These are phyloP conservation scores for Hymenotorrendiella dingleyae DNA, from an alignment of 2,329 filamentous ascomycete genomes.

Conservation along the genomic window DNA sequence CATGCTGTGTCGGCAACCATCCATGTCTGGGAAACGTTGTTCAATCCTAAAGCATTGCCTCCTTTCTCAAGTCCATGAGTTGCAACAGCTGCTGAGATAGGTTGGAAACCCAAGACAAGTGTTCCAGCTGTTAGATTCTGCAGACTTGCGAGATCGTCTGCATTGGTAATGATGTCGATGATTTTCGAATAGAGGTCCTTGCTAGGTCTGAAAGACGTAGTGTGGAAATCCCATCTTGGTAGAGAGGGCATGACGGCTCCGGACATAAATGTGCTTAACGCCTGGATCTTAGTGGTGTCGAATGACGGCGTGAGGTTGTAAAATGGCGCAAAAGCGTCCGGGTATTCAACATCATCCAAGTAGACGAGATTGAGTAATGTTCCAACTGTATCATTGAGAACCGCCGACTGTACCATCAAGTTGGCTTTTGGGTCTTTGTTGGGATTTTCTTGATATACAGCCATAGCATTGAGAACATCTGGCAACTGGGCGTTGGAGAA, in stretches of 20 bases:
- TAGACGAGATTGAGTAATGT: background rate
- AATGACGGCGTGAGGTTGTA: background rate
- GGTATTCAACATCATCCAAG: background rate
- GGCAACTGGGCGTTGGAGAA: slow-evolving; percentile 28
- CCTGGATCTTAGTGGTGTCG: background rate
- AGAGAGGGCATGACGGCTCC: background rate
- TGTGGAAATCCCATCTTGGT: slow-evolving; percentile 1
- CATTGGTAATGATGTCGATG: background rate
- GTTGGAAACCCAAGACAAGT: background rate
- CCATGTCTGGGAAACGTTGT: background rate
- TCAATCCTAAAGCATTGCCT: background rate
- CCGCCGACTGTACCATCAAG: background rate
- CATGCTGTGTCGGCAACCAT: background rate
- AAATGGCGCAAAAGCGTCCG: background rate
- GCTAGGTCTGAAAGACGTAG: background rate
- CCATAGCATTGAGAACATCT: slow-evolving; percentile 40
- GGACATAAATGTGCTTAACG: background rate
- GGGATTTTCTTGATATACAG: slow-evolving; percentile 53
- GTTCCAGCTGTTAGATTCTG: background rate
- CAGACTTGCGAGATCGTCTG: background rate
- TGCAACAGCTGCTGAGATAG: background rate
- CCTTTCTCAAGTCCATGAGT: background rate
- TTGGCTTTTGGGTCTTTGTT: slow-evolving; percentile 29
- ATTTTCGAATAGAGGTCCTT: background rate
- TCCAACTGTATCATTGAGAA: background rate